phyloP scores from a whole-genome alignment of 768 basidiomycete genomes.

The Pholiota conissans region DNA sequence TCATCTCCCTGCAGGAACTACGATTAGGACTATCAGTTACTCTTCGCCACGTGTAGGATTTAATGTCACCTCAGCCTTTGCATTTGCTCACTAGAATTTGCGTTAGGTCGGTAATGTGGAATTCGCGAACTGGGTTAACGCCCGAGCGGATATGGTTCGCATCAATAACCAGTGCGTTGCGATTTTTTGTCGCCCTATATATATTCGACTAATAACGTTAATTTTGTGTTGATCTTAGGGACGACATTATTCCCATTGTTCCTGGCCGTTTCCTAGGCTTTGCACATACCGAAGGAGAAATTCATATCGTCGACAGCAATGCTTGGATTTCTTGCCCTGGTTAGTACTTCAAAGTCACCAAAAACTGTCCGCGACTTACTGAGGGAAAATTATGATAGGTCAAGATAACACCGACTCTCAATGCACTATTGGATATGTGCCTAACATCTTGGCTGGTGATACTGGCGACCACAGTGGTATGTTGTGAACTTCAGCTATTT shows the following conservation, averaged over 20 bases:
- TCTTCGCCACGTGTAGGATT: constrained; percentile 38
- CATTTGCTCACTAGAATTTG: background rate
- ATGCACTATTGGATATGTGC: constrained; percentile 55
- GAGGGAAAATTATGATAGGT: no score
- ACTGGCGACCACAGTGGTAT: constrained; percentile 44
- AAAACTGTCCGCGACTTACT: no score
- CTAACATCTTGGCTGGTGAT: constrained; percentile 50
- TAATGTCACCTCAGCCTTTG: background rate
- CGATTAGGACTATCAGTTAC: constrained; percentile 34
- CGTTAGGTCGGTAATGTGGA: constrained; percentile 53
- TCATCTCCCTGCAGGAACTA: constrained; percentile 35
- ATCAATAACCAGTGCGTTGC: constrained; percentile 52
- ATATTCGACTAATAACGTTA: no score
- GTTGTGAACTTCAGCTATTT: background rate
- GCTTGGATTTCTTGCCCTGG: constrained; percentile 33
- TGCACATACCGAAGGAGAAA: constrained; percentile 49
- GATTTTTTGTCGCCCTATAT: background rate
- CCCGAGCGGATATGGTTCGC: constrained; percentile 45
- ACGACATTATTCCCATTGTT: constrained; percentile 38
- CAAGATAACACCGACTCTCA: constrained; percentile 51
- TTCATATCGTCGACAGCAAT: constrained; percentile 44
- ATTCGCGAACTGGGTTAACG: constrained; percentile 60
- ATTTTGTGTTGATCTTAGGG: constrained; percentile 16
- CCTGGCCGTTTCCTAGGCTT: constrained; percentile 44
- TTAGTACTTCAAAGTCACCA: background rate